Evolutionary conservation across 768 basidiomycete species (phyloP).

Genomic region (Epithele typhae): DNA sequence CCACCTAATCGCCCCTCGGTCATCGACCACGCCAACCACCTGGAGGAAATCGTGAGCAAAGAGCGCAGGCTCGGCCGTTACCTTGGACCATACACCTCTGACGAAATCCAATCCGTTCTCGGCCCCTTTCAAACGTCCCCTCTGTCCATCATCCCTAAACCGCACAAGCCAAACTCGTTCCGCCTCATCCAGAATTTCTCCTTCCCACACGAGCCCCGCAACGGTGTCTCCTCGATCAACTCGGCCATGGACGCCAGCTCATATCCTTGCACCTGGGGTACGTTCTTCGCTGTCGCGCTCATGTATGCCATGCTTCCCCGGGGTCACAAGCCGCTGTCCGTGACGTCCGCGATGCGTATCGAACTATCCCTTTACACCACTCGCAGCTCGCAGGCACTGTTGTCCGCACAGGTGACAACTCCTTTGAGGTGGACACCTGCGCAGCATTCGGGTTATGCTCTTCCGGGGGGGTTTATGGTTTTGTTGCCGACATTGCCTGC

Average conservation of each 20-base stretch:
- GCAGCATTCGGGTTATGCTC: slow-evolving; percentile 1
- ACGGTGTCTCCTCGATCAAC: slow-evolving; percentile 24
- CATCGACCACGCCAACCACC: too few relatives aligned
- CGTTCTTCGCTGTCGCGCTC: slow-evolving; percentile 30
- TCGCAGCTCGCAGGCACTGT: slow-evolving; percentile 35
- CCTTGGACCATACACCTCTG: too few relatives aligned
- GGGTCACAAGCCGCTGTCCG: slow-evolving; percentile 31
- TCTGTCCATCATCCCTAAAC: slow-evolving; percentile 26
- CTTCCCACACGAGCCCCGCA: slow-evolving; percentile 9
- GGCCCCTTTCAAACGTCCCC: slow-evolving; percentile 32
- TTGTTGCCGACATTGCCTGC: slow-evolving; percentile 4
- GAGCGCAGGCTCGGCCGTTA: too few relatives aligned
- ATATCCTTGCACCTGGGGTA: slow-evolving; percentile 43
- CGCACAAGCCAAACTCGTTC: slow-evolving; percentile 19
- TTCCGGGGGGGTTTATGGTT: background rate
- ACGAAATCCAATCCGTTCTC: too few relatives aligned
- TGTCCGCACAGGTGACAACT: slow-evolving; percentile 7
- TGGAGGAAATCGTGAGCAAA: too few relatives aligned
- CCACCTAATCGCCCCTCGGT: too few relatives aligned
- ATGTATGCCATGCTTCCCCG: slow-evolving; percentile 32
- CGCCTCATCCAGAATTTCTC: slow-evolving; percentile 29
- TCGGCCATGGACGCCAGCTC: slow-evolving; percentile 26
- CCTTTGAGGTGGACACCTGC: slow-evolving; percentile 7
- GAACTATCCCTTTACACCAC: slow-evolving; percentile 25
- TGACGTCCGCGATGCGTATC: slow-evolving; percentile 38